Conservation (phyloP, 2,329 filamentous ascomycete genomes). For the Fusarium sp. region DNA sequence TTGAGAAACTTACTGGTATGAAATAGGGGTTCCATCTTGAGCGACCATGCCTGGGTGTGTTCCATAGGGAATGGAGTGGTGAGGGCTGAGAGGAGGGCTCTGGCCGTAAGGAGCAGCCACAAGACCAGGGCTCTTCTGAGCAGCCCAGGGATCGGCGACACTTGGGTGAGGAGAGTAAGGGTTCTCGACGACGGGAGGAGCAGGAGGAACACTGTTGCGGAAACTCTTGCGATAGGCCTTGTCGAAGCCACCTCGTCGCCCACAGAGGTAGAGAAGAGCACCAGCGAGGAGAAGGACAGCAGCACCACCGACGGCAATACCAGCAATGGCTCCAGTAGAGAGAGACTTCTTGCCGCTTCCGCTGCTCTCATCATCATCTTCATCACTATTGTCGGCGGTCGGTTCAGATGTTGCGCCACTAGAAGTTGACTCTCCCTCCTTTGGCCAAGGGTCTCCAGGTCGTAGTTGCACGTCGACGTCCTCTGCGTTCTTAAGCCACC, state of each 20-base stretch:
- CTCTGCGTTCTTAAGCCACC: conserved; percentile 58
- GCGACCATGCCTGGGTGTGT: conserved; percentile 31
- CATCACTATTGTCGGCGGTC: conserved; percentile 3
- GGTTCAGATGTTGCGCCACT: conserved; percentile 5
- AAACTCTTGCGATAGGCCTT: conserved; percentile 44
- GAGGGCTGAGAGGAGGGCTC: conserved; percentile 48
- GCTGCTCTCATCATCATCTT: not conserved
- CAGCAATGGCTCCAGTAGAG: conserved; percentile 63
- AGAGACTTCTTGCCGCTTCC: conserved; percentile 20
- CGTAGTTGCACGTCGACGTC: conserved; percentile 62
- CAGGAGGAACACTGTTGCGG: conserved; percentile 16
- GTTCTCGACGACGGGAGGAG: conserved; percentile 26
- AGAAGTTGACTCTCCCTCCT: conserved; percentile 51
- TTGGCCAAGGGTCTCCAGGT: conserved; percentile 65
- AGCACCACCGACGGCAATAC: conserved; percentile 63
- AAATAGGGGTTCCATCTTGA: conserved; percentile 33
- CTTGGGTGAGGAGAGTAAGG: conserved; percentile 29
- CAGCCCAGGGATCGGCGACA: conserved; percentile 29
- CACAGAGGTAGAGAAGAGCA: conserved; percentile 58
- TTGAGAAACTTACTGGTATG: conserved; percentile 42
- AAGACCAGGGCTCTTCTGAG: conserved; percentile 30
- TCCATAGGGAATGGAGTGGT: conserved; percentile 33
- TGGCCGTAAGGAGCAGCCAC: conserved; percentile 45
- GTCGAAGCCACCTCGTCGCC: conserved; percentile 48
- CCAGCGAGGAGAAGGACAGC: conserved; percentile 56